Evolutionary conservation across 768 basidiomycete genomes (phyloP).

Genomic region (Auriscalpium orientale): DNA sequence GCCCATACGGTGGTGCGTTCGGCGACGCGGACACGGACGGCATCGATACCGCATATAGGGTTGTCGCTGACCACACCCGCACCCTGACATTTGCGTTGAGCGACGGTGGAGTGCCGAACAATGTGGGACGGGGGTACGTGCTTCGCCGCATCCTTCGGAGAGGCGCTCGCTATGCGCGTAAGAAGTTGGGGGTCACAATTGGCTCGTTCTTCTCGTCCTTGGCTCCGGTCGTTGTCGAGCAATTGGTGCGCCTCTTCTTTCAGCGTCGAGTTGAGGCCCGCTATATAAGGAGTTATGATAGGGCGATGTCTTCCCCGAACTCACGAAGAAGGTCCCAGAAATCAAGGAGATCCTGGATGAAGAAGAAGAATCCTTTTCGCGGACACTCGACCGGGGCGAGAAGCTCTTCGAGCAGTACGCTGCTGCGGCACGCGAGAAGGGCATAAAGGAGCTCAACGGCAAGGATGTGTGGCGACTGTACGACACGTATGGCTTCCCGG

Average conservation of each 20-base stretch:
- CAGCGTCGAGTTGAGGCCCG: background rate
- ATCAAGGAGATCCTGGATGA: constrained; percentile 95
- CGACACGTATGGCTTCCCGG: constrained; percentile 98
- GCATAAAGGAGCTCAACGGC: constrained; percentile 64
- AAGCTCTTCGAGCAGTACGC: constrained; percentile 91
- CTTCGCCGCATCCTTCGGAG: constrained; percentile 86
- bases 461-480: constrained; percentile 96
- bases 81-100: constrained; percentile 94
- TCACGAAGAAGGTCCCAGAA: constrained; percentile 71
- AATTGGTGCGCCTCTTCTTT: constrained; percentile 52
- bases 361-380: constrained; percentile 94
- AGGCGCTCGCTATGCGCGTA: constrained; percentile 92
- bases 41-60: constrained; percentile 95
- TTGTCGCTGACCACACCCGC: constrained; percentile 93
- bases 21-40: constrained; percentile 94
- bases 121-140: constrained; percentile 96
- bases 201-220: constrained; percentile 93
- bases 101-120: constrained; percentile 94
- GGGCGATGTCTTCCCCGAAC: constrained; percentile 90
- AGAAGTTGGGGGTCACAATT: constrained; percentile 88
- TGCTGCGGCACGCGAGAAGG: constrained; percentile 51
- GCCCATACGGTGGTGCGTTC: constrained; percentile 84
- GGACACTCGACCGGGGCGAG: constrained; percentile 96
- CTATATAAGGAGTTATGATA: constrained; percentile 22
- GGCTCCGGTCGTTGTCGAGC: constrained; percentile 82